phyloP scores from a whole-genome alignment of 1,284 basidiomycete genomes.

The Ceratobasidium sp. region DNA sequence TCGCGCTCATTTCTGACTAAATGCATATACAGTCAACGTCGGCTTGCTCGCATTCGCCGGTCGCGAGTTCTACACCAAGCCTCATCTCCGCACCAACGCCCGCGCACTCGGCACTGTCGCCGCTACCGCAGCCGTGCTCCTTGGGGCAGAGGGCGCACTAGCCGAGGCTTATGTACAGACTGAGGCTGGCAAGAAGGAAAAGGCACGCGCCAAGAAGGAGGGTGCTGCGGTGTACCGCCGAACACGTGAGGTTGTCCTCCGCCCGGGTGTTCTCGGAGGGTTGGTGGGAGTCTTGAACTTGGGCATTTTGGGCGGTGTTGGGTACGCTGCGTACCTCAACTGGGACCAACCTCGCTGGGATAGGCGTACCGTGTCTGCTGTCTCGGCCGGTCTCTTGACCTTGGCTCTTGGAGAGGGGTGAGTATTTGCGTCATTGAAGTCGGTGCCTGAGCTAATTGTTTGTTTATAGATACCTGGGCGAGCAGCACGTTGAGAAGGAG shows the following conservation, averaged over 20 bases:
- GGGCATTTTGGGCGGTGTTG: constrained; percentile 71
- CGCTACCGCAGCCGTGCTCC: constrained; percentile 65
- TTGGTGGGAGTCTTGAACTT: constrained; percentile 75
- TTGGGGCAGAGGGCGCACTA: constrained; percentile 71
- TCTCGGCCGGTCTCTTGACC: constrained; percentile 71
- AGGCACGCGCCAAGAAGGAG: constrained; percentile 68
- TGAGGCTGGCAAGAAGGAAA: constrained; percentile 67
- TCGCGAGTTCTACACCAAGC: constrained; percentile 74
- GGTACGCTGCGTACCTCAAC: constrained; percentile 74
- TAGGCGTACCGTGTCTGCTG: constrained; percentile 68
- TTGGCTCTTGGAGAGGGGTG: constrained; percentile 79
- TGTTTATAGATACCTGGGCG: constrained; percentile 40
- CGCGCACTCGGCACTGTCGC: constrained; percentile 64
- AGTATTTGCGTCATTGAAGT: constrained; percentile 35
- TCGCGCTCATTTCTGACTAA: not conserved
- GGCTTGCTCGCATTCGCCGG: constrained; percentile 72
- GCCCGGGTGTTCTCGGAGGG: constrained; percentile 76
- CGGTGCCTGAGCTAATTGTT: not conserved
- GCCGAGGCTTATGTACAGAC: constrained; percentile 72
- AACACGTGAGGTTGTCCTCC: constrained; percentile 68
- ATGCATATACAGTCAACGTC: constrained; percentile 71
- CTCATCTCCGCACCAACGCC: constrained; percentile 70
- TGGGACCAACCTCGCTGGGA: constrained; percentile 80
- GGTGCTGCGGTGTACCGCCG: constrained; percentile 70
- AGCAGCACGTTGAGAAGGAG: constrained; percentile 44